Percentiles rank a stretch among this genome's conserved stretches.
phyloP scores from a whole-genome alignment of 805 yeast genomes.

The Starmerella bombi region DNA sequence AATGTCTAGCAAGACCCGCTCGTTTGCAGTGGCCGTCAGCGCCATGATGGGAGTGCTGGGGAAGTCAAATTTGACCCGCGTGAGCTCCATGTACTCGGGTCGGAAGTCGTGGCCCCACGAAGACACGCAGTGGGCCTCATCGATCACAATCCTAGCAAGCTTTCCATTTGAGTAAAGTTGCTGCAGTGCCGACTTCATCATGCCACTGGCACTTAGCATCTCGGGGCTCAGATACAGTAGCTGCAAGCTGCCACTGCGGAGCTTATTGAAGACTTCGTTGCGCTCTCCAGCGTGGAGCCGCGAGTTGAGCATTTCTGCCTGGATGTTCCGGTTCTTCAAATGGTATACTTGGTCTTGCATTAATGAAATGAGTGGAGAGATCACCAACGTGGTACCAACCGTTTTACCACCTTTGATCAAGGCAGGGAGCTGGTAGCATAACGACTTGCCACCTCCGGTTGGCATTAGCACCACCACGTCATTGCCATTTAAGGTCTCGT shows the following conservation, averaged over 20 bases:
- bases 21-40: constrained; percentile 92
- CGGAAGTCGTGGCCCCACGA: constrained; percentile 99
- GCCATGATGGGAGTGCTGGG: constrained; percentile 89
- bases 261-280: constrained; percentile 44
- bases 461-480: constrained; percentile 97
- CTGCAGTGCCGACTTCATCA: constrained; percentile 51
- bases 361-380: constrained; percentile 86
- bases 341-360: constrained; percentile 97
- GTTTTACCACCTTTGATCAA: constrained; percentile 62
- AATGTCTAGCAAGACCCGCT: constrained; percentile 75
- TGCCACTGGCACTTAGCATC: constrained; percentile 66
- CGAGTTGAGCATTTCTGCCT: constrained; percentile 82
- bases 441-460: constrained; percentile 95
- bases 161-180: constrained; percentile 40
- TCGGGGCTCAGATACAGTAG: constrained; percentile 87
- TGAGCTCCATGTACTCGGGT: constrained; percentile 81
- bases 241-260: constrained; percentile 54
- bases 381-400: constrained; percentile 74
- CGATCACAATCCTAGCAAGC: constrained; percentile 80
- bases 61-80: constrained; percentile 54
- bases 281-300: constrained; percentile 53
- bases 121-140: constrained; percentile 96
- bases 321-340: constrained; percentile 48
- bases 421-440: constrained; percentile 93
- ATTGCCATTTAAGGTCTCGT: constrained; percentile 56